Evolutionary conservation across 75 land plant genomes (phyloP).

Genomic region (Picea sitchensis): DNA sequence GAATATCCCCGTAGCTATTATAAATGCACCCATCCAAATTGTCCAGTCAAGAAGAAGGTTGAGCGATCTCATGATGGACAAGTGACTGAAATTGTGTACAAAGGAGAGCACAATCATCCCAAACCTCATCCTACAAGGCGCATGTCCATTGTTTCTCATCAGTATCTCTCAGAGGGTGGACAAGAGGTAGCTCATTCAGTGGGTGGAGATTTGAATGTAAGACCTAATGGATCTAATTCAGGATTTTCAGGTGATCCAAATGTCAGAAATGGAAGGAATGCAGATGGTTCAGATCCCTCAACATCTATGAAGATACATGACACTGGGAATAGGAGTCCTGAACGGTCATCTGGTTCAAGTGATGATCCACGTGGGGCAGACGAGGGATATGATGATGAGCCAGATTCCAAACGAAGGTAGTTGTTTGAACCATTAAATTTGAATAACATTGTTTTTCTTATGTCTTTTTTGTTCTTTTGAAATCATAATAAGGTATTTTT

Average conservation of each 20-base stretch:
- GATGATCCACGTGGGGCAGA: conserved; percentile 41
- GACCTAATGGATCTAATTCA: conserved; percentile 9
- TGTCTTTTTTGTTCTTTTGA: neutral
- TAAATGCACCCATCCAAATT: conserved; percentile 43
- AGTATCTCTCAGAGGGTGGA: conserved; percentile 22
- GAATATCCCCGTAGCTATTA: conserved; percentile 52
- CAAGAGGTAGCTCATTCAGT: conserved; percentile 9
- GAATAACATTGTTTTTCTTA: too few relatives aligned
- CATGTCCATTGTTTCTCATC: conserved; percentile 22
- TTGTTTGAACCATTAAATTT: neutral
- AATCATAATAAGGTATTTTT: neutral
- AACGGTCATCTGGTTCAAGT: conserved; percentile 55
- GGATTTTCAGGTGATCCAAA: conserved; percentile 9
- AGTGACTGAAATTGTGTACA: conserved; percentile 47
- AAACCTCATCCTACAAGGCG: conserved; percentile 62
- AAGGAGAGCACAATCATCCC: conserved; percentile 49
- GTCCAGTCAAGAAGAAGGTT: conserved; percentile 44
- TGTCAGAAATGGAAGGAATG: conserved; percentile 20
- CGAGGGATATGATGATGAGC: conserved; percentile 49
- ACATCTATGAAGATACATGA: conserved; percentile 14
- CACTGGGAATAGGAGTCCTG: conserved; percentile 30
- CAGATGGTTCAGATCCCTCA: conserved; percentile 21
- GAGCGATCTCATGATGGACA: conserved; percentile 39
- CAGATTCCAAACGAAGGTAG: conserved; percentile 69
- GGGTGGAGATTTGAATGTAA: conserved; percentile 13